Evolutionary conservation across 2,329 filamentous ascomycete genomes (phyloP), one percentile per base, ranked within the genome.

Genomic region (Epichloe hybrida): DNA sequence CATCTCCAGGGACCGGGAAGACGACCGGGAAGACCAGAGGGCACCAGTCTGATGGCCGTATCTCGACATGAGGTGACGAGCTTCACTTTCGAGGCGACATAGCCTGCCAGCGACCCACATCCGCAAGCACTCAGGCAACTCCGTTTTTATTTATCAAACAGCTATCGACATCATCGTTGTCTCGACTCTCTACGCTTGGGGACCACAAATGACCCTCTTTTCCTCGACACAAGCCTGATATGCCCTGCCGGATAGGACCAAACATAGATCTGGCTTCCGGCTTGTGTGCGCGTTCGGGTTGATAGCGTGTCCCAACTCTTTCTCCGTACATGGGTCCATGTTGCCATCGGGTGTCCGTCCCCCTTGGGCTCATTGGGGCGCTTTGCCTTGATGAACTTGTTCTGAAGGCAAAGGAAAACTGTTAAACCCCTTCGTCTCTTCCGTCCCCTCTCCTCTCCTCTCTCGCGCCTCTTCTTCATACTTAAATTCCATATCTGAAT

Each of bases 121-220:
- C 21, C 41, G 37, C 23, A 35, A 38, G 31, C 40, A 17, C 9
- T 12, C 17, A 42, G 20, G 17, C 40, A 42, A 42, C 40, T 42
- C 37, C 31, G 15, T 13, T 21, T 27, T 23, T 17, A 45, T 44
- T 45, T 35, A 35, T 45, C 42, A 0, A 31, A 31, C 27, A 17
- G 17, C 9, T 9, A 1, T 31, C 42, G 13, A 44, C 8, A 44
- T 44, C 9, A 31, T 4, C 27, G 9, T 17, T 42, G 31, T 23
- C 35, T 31, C 27, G 27, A 31, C 4, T 45, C 48, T 27, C 34
- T 41, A 17, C 17, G 27, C 27, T 31, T 31, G 27, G 9, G 48
- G 49, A 48, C 52, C 52, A 51, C 52, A 53, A 37, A 31, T 48
- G 52, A 50, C 52, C 52, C 52, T 49, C 52, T 50, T 52, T 53